Conservation (phyloP, 2,329 filamentous ascomycete species). For the Intubia oerlemansii region DNA sequence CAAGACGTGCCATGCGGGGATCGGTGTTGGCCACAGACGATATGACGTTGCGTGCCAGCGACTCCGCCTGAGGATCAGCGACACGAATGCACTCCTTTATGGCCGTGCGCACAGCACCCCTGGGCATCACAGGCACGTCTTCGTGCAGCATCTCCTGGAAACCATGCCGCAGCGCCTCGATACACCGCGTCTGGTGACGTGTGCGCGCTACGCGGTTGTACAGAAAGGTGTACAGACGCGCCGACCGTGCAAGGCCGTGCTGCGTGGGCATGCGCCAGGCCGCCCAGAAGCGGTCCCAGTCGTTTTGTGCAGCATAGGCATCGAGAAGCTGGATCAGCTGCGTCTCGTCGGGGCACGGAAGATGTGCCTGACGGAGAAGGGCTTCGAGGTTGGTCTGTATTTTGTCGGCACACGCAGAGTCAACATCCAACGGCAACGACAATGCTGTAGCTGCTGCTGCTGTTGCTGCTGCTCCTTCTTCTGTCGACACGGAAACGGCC, state of each 20-base stretch:
- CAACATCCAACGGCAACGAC: too few species aligned
- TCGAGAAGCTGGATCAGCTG: slow-evolving; percentile 21
- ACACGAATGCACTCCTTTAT: slow-evolving; percentile 32
- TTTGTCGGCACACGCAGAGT: too few species aligned
- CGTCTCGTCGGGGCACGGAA: slow-evolving; percentile 18
- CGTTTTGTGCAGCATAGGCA: slow-evolving; percentile 21
- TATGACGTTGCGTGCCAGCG: slow-evolving; percentile 9
- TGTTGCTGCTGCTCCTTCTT: too few species aligned
- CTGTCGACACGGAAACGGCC: too few species aligned
- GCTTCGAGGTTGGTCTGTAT: too few species aligned
- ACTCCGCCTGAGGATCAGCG: slow-evolving; percentile 28
- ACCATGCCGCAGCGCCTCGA: slow-evolving; percentile 26
- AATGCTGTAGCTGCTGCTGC: too few species aligned
- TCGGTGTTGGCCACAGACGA: background rate
- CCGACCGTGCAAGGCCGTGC: slow-evolving; percentile 23
- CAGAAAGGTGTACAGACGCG: slow-evolving; percentile 31
- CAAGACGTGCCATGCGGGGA: too few species aligned
- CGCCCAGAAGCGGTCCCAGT: slow-evolving; percentile 39
- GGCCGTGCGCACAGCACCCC: slow-evolving; percentile 21
- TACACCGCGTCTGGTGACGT: slow-evolving; percentile 20
- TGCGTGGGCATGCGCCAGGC: slow-evolving; percentile 33
- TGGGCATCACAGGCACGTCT: slow-evolving; percentile 22
- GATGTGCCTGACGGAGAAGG: slow-evolving; percentile 25
- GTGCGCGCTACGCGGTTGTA: slow-evolving; percentile 26
- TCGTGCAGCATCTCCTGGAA: slow-evolving; percentile 39